A percentile compares a stretch with the other conserved stretches of the same genome.
Evolutionary conservation across 2,329 filamentous ascomycete genomes (phyloP).

Genomic region (Alternaria sp.): DNA sequence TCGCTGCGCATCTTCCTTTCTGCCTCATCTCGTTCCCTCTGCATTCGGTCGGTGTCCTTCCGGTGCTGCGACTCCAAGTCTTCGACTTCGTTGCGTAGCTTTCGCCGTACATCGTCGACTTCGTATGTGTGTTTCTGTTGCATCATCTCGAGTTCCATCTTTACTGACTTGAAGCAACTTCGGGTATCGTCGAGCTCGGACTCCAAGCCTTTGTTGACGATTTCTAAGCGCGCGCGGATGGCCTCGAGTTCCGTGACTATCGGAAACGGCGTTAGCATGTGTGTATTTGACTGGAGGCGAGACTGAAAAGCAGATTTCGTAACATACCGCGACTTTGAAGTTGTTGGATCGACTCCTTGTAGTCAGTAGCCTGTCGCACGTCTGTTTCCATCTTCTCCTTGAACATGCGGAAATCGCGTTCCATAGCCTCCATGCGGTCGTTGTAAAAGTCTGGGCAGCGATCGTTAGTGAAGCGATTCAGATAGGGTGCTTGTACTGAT

Average conservation of each 20-base stretch:
- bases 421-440: slow-evolving; percentile 75
- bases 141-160: slow-evolving; percentile 59
- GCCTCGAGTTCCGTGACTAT: slow-evolving; percentile 64
- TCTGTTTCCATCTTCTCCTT: slow-evolving; percentile 75
- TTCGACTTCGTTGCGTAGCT: slow-evolving; percentile 64
- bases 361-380: slow-evolving; percentile 68
- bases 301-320: not conserved
- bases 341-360: slow-evolving; percentile 76
- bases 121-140: slow-evolving; percentile 59
- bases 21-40: slow-evolving; percentile 57
- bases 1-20: slow-evolving; percentile 51
- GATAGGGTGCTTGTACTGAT: slow-evolving; percentile 60
- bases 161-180: slow-evolving; percentile 58
- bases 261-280: not conserved
- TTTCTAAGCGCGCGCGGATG: slow-evolving; percentile 57
- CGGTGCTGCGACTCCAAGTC: slow-evolving; percentile 61
- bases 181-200: slow-evolving; percentile 71
- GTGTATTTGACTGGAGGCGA: not conserved
- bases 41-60: slow-evolving; percentile 63
- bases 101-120: slow-evolving; percentile 59
- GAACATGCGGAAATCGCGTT: slow-evolving; percentile 72
- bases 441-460: slow-evolving; percentile 77
- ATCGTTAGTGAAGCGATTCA: slow-evolving; percentile 77
- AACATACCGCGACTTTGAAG: slow-evolving; percentile 76
- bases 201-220: slow-evolving; percentile 63